These are phyloP conservation scores for Leccinum pachyderme DNA, from an alignment of 1,284 basidiomycete genomes.

Conservation along the genomic window DNA sequence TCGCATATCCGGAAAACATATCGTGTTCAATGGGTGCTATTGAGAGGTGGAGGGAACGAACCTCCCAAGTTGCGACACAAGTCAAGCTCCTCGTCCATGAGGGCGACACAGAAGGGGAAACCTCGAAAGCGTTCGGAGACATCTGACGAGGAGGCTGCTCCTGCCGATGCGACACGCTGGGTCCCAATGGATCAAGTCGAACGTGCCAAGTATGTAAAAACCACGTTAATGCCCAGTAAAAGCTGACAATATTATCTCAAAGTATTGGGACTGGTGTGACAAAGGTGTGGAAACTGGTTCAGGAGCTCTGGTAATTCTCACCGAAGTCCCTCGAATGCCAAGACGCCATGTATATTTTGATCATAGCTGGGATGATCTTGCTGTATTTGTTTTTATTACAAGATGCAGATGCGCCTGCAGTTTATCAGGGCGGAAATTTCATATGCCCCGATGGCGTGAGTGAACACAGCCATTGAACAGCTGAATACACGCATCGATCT, in stretches of 20 bases:
- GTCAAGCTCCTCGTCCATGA: background rate
- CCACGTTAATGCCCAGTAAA: background rate
- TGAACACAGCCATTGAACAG: conserved; percentile 14
- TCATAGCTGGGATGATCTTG: conserved; percentile 1
- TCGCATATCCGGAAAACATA: conserved; percentile 92
- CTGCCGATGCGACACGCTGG: conserved; percentile 43
- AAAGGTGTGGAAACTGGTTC: conserved; percentile 55
- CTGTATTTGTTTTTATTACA: background rate
- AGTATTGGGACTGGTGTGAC: conserved; percentile 62
- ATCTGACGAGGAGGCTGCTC: conserved; percentile 8
- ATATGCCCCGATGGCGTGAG: conserved; percentile 10
- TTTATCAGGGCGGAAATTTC: background rate
- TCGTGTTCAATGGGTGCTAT: conserved; percentile 69
- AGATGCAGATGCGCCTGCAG: background rate
- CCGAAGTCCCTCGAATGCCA: background rate
- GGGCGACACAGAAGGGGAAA: conserved; percentile 10
- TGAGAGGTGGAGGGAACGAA: conserved; percentile 48
- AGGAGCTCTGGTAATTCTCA: conserved; percentile 23
- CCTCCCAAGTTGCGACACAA: conserved; percentile 35
- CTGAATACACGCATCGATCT: background rate
- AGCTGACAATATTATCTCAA: conserved; percentile 4
- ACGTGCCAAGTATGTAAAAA: conserved; percentile 57
- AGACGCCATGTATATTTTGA: background rate
- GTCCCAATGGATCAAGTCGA: conserved; percentile 51
- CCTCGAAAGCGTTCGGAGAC: conserved; percentile 10